Evolutionary conservation across 2,329 filamentous ascomycete species (phyloP).

Genomic region (Tolypocladium pustulatum): DNA sequence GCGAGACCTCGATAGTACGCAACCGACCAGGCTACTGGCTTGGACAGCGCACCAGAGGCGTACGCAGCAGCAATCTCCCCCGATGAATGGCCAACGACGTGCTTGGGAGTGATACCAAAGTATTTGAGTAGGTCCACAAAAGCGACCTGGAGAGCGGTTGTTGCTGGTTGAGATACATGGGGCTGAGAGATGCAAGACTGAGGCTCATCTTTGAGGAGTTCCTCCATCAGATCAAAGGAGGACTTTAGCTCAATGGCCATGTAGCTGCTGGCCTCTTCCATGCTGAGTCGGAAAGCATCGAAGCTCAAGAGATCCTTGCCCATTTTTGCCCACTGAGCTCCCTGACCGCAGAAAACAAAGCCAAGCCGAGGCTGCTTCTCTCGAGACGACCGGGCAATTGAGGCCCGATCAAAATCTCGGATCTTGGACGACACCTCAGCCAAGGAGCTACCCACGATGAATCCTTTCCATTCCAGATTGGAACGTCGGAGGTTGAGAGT

Average conservation of each 20-base stretch:
- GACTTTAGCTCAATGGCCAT: slow-evolving; percentile 18
- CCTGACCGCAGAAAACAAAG: slow-evolving; percentile 34
- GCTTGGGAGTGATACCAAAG: slow-evolving; percentile 18
- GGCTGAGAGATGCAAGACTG: slow-evolving; percentile 21
- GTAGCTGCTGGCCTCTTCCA: slow-evolving; percentile 22
- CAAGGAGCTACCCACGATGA: slow-evolving; percentile 23
- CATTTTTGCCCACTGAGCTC: slow-evolving; percentile 32
- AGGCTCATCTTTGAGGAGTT: slow-evolving; percentile 18
- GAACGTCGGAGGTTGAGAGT: slow-evolving; percentile 35
- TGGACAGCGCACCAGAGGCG: slow-evolving; percentile 23
- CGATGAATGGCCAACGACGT: slow-evolving; percentile 34
- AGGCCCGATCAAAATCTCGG: slow-evolving; percentile 6
- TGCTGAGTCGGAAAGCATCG: slow-evolving; percentile 27
- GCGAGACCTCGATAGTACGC: slow-evolving; percentile 30
- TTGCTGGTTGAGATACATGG: slow-evolving; percentile 28
- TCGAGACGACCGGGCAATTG: slow-evolving; percentile 12
- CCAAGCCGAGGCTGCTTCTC: slow-evolving; percentile 20
- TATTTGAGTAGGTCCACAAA: slow-evolving; percentile 27
- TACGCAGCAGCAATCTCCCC: slow-evolving; percentile 36
- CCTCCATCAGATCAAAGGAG: slow-evolving; percentile 22
- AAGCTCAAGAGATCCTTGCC: slow-evolving; percentile 29
- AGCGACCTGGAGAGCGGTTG: slow-evolving; percentile 30
- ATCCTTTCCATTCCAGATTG: slow-evolving; percentile 29
- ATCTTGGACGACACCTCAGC: slow-evolving; percentile 22
- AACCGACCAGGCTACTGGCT: slow-evolving; percentile 27